Evolutionary conservation across 352 stramenopile genomes (phyloP), one percentile per base, ranked within the genome.

Genomic region (Aphanomyces euteiches): DNA sequence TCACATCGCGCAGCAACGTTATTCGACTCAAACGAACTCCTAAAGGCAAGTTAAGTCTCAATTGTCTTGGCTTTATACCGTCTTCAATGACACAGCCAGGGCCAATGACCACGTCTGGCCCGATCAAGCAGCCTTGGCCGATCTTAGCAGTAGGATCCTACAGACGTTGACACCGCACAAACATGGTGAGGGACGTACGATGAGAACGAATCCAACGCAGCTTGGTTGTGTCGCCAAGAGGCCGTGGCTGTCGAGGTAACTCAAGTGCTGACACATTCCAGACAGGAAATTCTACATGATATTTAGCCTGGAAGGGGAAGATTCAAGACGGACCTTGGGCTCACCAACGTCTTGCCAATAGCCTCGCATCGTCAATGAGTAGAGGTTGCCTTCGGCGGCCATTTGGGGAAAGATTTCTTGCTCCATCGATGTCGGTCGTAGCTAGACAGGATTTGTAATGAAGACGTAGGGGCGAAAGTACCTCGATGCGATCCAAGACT

Each of bases 281-380:
- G 86, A 81, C 7, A 96, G 69, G 57, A 93, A 96, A 73, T 96
- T 85, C 67, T 72, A 67, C 19, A 36, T n/a, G 0, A 58, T 37
- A 60, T 58, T 5, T 13, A 59, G 38, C 58, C 2, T 38, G 5
- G 17, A 15, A 6, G 10, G 43, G 17, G 43, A 40, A 8, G 39
- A 69, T 15, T 58, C 39, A 43, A 47, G 21, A 3, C 1, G 48
- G 3, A 73, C 76, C 75, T 95, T 96, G 43, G 89, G 89, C 79
- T 96, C 87, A 12, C 89, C 89, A 47, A 96, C 92, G 56, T 96
- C 89, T 85, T 95, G 96, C 89, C 89, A 96, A 76, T 95, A 96
- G 13, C 88, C 89, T 3, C 82, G 82, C 53, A 96, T 69, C 54
- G 89, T 77, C 85, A 96, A 95, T 47, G 85, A 87, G 74, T 78